Percentiles rank a stretch among this genome's conserved stretches.
These are phyloP conservation scores for Xylaria venustula DNA, from an alignment of 495 filamentous ascomycete genomes.

Conservation along the genomic window DNA sequence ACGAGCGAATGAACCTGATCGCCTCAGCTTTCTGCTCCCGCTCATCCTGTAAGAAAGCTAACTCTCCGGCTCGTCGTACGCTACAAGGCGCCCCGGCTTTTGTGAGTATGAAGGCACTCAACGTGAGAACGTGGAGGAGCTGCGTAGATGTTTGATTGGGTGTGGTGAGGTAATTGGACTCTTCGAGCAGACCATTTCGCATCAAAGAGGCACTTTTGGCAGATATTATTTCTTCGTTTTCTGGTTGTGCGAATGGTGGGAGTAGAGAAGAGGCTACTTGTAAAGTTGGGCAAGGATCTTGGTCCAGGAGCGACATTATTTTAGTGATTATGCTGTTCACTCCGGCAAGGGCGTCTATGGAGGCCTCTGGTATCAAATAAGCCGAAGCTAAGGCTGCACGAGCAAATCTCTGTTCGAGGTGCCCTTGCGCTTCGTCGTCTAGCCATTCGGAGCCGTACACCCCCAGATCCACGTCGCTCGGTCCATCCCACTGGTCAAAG, in stretches of 20 bases:
- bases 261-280: conserved; percentile 42
- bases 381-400: conserved; percentile 71
- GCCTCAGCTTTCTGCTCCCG: conserved; percentile 67
- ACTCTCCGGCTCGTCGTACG: conserved; percentile 57
- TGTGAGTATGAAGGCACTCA: conserved; percentile 65
- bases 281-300: conserved; percentile 51
- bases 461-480: conserved; percentile 74
- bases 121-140: conserved; percentile 65
- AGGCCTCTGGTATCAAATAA: conserved; percentile 64
- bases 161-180: conserved; percentile 65
- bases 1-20: conserved; percentile 57
- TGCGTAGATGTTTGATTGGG: conserved; percentile 59
- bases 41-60: conserved; percentile 56
- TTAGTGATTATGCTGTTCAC: conserved; percentile 62
- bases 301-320: conserved; percentile 58
- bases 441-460: conserved; percentile 59
- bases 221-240: conserved; percentile 29
- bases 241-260: conserved; percentile 36
- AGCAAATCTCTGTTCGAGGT: conserved; percentile 63
- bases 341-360: conserved; percentile 56
- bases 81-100: conserved; percentile 59
- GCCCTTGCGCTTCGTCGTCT: conserved; percentile 49
- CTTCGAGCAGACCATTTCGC: conserved; percentile 56
- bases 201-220: conserved; percentile 43
- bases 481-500: conserved; percentile 76